Percentiles rank a stretch among this genome's conserved stretches.
Conservation (phyloP, 1,139 yeast genomes). For the Pichia cactophila region DNA sequence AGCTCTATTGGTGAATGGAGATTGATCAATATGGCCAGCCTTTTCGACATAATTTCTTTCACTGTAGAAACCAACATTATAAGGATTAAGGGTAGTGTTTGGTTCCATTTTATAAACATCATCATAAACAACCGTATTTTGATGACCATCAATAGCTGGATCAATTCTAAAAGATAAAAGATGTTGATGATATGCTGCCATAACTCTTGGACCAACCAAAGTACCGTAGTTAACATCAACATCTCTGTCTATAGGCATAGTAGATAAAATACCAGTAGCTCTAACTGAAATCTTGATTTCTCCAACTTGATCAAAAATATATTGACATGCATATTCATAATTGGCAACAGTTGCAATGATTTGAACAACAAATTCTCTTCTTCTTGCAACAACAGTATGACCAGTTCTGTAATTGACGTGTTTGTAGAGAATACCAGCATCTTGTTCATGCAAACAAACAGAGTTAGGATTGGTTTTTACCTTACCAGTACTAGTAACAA, state of each 20-base stretch:
- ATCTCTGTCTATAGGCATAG: constrained; percentile 77
- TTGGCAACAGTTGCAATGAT: constrained; percentile 87
- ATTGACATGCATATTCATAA: constrained; percentile 74
- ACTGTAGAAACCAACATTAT: constrained; percentile 67
- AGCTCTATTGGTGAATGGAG: constrained; percentile 69
- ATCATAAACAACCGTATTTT: constrained; percentile 68
- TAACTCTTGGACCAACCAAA: constrained; percentile 73
- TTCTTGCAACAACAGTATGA: constrained; percentile 70
- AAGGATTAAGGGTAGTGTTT: constrained; percentile 53
- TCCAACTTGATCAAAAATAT: constrained; percentile 78
- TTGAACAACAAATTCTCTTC: constrained; percentile 79
- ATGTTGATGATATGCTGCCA: constrained; percentile 90
- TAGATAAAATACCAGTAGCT: constrained; percentile 81
- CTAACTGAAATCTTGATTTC: constrained; percentile 76
- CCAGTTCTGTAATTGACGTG: constrained; percentile 79
- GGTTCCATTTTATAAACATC: constrained; percentile 63
- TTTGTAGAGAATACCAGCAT: constrained; percentile 72
- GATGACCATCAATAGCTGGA: constrained; percentile 81
- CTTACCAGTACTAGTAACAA: constrained; percentile 56
- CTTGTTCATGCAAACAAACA: constrained; percentile 87
- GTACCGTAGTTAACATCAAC: constrained; percentile 71
- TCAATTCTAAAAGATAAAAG: constrained; percentile 77
- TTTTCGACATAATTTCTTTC: constrained; percentile 61
- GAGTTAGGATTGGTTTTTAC: constrained; percentile 64
- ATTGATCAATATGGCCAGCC: constrained; percentile 67